These are phyloP conservation scores for Carex scoparia DNA, from an alignment of 176 grass and related monocot genomes.

Conservation along the genomic window DNA sequence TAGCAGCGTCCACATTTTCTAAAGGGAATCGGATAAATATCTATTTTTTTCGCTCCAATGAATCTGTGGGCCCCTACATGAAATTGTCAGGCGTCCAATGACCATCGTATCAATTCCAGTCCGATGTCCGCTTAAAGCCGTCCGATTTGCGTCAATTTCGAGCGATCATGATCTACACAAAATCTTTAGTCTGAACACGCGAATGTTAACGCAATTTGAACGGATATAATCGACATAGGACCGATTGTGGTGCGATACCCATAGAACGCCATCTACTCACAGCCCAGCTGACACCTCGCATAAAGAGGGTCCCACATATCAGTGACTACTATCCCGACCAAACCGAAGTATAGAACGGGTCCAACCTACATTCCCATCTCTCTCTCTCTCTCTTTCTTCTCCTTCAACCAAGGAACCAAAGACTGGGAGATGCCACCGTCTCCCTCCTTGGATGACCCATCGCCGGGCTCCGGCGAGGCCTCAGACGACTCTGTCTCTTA, in stretches of 20 bases:
- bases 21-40: background rate
- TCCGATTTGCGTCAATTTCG: no score
- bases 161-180: no score
- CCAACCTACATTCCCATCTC: background rate
- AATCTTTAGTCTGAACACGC: no score
- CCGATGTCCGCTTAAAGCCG: no score
- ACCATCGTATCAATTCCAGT: no score
- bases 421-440: background rate
- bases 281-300: background rate
- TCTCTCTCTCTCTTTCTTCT: background rate
- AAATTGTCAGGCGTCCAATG: no score
- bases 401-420: background rate
- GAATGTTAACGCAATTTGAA: no score
- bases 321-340: background rate
- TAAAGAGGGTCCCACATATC: background rate
- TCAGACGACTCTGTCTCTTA: slow-evolving; percentile 9
- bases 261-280: no score
- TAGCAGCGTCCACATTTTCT: background rate
- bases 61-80: background rate
- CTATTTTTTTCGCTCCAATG: background rate
- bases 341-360: background rate
- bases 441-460: background rate
- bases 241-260: no score
- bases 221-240: no score
- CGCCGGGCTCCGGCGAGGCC: slow-evolving; percentile 17